Evolutionary conservation across 352 stramenopile species (phyloP).

Genomic region (Phytophthora meadii): DNA sequence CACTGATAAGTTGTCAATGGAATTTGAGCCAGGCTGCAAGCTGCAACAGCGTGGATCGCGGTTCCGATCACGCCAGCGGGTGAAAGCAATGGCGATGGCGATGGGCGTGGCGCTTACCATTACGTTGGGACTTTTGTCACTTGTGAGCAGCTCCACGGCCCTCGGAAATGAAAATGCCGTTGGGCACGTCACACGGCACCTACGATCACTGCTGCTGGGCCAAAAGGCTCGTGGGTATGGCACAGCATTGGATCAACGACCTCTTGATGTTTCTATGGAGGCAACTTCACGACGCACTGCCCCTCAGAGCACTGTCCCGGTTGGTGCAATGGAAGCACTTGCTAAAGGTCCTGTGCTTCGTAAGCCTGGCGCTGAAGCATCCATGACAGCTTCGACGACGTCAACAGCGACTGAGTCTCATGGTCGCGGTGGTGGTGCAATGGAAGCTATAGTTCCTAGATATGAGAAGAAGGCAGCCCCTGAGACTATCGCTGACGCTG

Average conservation of each 20-base stretch:
- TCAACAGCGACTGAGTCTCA: no score
- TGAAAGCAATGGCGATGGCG: conserved; percentile 15
- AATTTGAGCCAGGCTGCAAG: not conserved
- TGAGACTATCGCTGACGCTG: not conserved
- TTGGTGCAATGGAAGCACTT: no score
- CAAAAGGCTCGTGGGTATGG: not conserved
- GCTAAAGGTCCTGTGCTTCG: no score
- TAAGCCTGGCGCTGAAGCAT: no score
- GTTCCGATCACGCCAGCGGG: conserved; percentile 9
- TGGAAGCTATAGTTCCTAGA: conserved; percentile 2
- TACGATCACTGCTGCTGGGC: conserved; percentile 6
- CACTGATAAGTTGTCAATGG: no score
- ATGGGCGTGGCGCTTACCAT: conserved; percentile 22
- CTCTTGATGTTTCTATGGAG: conserved; percentile 1
- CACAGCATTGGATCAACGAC: conserved; percentile 7
- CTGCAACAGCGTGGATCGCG: conserved; percentile 1
- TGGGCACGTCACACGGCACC: conserved; percentile 8
- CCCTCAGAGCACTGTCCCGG: no score
- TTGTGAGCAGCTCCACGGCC: conserved; percentile 11
- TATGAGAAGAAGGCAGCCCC: not conserved
- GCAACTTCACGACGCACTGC: not conserved
- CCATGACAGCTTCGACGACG: no score
- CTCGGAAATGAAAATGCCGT: not conserved
- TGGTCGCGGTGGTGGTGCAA: not conserved
- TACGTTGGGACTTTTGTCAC: conserved; percentile 22